These are phyloP conservation scores for Psilocybe subaeruginosa DNA, from an alignment of 768 basidiomycete species.

Conservation along the genomic window DNA sequence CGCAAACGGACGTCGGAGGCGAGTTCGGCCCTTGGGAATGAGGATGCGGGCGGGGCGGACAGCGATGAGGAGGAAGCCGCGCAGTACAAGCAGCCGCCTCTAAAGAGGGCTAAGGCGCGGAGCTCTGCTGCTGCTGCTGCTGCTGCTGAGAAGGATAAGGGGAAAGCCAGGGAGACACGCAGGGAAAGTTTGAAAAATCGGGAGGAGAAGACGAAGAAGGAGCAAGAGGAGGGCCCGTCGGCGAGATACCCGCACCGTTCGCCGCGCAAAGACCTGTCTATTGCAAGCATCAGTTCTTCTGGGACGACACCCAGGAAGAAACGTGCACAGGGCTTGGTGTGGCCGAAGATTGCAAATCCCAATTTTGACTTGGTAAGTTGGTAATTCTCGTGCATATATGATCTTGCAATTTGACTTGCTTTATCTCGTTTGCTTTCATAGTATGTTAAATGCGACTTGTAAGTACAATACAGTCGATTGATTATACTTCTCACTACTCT, in stretches of 20 bases:
- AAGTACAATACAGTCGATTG: constrained; percentile 4
- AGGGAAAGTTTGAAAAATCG: not conserved
- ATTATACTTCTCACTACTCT: not conserved
- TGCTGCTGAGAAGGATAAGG: not conserved
- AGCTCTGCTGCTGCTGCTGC: not conserved
- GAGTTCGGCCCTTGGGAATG: not conserved
- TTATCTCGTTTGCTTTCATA: constrained; percentile 5
- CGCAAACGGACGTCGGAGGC: constrained; percentile 23
- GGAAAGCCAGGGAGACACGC: constrained; percentile 5
- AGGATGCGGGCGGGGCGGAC: constrained; percentile 13
- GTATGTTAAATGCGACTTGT: constrained; percentile 33
- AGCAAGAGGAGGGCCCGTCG: not conserved
- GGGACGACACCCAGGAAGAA: constrained; percentile 14
- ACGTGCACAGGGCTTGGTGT: constrained; percentile 12
- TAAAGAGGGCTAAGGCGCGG: constrained; percentile 29
- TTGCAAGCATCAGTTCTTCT: constrained; percentile 1
- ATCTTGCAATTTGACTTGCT: not conserved
- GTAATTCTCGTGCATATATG: not conserved
- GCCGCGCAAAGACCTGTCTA: constrained; percentile 9
- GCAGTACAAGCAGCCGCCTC: constrained; percentile 24
- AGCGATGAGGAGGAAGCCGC: constrained; percentile 5
- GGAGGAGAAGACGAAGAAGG: not conserved
- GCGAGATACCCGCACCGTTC: constrained; percentile 7
- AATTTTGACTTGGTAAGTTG: constrained; percentile 33
- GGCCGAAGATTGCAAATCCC: constrained; percentile 29